Percentiles rank a stretch among this genome's conserved stretches.
These are phyloP conservation scores for Urochloa ruziziensis DNA, from an alignment of 176 grass and related monocot genomes.

Conservation along the genomic window DNA sequence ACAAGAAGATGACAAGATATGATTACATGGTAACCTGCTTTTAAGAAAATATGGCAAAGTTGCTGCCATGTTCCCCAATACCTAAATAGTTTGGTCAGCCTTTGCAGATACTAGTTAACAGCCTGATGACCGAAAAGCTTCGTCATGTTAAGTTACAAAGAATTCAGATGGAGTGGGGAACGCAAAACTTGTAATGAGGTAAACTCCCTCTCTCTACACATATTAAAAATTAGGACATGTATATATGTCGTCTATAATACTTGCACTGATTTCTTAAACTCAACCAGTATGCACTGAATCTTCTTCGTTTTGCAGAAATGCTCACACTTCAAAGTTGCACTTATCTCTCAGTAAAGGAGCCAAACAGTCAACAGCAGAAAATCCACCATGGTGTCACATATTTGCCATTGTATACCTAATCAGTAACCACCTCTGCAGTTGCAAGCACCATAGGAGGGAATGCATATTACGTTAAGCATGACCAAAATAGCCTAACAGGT, in stretches of 20 bases:
- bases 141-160: background rate
- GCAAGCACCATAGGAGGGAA: background rate
- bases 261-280: background rate
- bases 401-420: background rate
- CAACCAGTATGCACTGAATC: background rate
- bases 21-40: background rate
- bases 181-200: background rate
- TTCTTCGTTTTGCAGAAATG: background rate
- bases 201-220: background rate
- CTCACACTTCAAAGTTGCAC: background rate
- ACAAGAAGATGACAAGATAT: background rate
- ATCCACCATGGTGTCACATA: background rate
- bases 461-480: background rate
- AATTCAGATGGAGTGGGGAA: background rate
- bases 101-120: background rate
- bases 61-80: background rate
- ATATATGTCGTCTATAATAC: background rate
- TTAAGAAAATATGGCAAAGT: background rate
- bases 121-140: background rate
- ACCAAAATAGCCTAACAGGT: conserved; percentile 3
- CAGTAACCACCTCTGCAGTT: background rate
- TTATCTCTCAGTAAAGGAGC: background rate
- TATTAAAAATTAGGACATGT: background rate
- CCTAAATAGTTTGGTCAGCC: conserved; percentile 7
- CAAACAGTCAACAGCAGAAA: background rate